Conservation (phyloP, 345 rosid genomes). For the Salix arbutifolia region DNA sequence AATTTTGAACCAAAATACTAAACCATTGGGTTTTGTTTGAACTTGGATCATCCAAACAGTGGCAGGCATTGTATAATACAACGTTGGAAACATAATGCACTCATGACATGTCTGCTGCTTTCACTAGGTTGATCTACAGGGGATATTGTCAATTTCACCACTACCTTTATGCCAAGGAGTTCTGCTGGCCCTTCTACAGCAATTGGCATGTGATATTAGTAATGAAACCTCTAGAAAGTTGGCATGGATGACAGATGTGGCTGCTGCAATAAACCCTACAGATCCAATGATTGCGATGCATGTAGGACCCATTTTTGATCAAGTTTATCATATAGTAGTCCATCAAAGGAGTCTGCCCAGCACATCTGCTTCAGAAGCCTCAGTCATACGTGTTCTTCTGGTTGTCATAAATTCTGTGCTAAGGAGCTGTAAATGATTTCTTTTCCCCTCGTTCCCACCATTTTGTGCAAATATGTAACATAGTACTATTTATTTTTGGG, state of each 20-base stretch:
- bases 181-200: constrained; percentile 28
- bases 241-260: constrained; percentile 30
- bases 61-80: background rate
- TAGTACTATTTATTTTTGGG: constrained; percentile 10
- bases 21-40: background rate
- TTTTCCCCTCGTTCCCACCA: background rate
- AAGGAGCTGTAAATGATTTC: constrained; percentile 23
- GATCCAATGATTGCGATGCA: constrained; percentile 30
- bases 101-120: background rate
- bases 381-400: constrained; percentile 19
- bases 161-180: constrained; percentile 28
- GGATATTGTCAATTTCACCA: constrained; percentile 17
- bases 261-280: constrained; percentile 23
- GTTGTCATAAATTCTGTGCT: constrained; percentile 18
- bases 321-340: constrained; percentile 19
- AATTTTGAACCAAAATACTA: background rate
- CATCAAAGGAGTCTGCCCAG: constrained; percentile 18
- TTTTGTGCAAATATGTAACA: constrained; percentile 33
- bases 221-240: constrained; percentile 15
- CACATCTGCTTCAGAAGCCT: constrained; percentile 8
- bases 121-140: constrained; percentile 22
- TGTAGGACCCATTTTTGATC: constrained; percentile 27
- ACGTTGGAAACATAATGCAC: background rate
- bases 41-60: background rate
- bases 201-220: constrained; percentile 22